phyloP scores from a whole-genome alignment of 2,329 filamentous ascomycete species.

The Pseudocercospora musae region DNA sequence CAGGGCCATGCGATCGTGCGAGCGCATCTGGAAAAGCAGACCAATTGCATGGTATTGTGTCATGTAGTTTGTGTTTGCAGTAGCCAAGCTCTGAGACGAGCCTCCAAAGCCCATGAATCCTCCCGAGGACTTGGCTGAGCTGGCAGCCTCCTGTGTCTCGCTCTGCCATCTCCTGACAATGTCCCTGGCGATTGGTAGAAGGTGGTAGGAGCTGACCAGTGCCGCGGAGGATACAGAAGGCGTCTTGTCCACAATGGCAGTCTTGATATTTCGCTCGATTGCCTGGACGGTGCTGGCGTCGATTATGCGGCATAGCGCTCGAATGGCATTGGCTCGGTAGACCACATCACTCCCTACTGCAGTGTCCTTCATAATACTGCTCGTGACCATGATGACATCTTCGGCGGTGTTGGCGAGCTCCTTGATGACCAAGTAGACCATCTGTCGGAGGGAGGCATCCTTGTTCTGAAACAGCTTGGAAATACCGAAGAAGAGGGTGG shows the following conservation, averaged over 20 bases:
- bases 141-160: slow-evolving; percentile 94
- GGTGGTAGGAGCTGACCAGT: slow-evolving; percentile 93
- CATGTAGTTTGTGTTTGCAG: slow-evolving; percentile 88
- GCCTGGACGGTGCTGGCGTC: slow-evolving; percentile 94
- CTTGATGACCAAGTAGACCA: slow-evolving; percentile 98
- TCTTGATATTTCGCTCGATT: slow-evolving; percentile 98
- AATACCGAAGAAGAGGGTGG: slow-evolving; percentile 96
- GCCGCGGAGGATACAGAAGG: slow-evolving; percentile 95
- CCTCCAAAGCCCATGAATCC: slow-evolving; percentile 92
- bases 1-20: slow-evolving; percentile 94
- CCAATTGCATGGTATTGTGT: slow-evolving; percentile 98
- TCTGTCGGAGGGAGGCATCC: slow-evolving; percentile 94
- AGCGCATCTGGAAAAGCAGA: slow-evolving; percentile 94
- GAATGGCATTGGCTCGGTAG: slow-evolving; percentile 92
- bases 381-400: slow-evolving; percentile 99
- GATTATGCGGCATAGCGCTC: slow-evolving; percentile 93
- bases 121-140: slow-evolving; percentile 81
- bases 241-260: slow-evolving; percentile 97
- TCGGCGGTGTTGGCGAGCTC: slow-evolving; percentile 92
- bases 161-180: slow-evolving; percentile 97
- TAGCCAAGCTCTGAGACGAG: slow-evolving; percentile 66
- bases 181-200: slow-evolving; percentile 91
- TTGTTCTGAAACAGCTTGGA: slow-evolving; percentile 99
- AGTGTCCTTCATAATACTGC: slow-evolving; percentile 99
- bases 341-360: slow-evolving; percentile 91